These are phyloP conservation scores for Septoria linicola DNA, from an alignment of 2,329 filamentous ascomycete species.

Conservation along the genomic window DNA sequence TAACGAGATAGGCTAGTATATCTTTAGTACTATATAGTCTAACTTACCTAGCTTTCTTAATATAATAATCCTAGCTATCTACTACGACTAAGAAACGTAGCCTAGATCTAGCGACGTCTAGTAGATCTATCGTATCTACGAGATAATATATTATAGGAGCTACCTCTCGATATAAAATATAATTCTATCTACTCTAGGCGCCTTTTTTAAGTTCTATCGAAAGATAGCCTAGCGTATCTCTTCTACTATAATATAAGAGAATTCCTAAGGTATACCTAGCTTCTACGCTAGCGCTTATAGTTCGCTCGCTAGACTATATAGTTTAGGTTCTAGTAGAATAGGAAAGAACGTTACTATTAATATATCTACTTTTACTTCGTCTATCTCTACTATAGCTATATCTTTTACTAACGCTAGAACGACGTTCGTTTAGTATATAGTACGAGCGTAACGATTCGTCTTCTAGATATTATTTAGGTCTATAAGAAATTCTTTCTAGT, in stretches of 20 bases:
- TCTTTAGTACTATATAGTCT: slow-evolving; percentile 32
- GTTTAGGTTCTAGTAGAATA: not conserved
- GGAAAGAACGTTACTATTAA: not conserved
- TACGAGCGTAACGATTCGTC: not conserved
- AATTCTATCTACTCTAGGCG: not conserved
- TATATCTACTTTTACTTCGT: not conserved
- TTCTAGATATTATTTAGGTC: slow-evolving; percentile 1
- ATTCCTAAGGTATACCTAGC: not conserved
- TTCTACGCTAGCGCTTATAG: not conserved
- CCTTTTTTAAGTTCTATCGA: not conserved
- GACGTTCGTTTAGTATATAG: not conserved
- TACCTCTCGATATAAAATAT: not conserved
- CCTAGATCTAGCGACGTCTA: slow-evolving; percentile 1
- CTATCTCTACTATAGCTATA: not conserved
- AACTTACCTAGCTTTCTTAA: slow-evolving; percentile 25
- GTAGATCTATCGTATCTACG: not conserved
- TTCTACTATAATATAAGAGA: not conserved
- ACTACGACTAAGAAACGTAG: not conserved
- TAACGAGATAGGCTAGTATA: slow-evolving; percentile 33
- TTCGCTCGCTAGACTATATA: not conserved
- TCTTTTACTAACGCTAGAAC: not conserved
- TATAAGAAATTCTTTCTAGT: not conserved
- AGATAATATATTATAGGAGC: not conserved
- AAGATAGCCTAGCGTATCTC: slow-evolving; percentile 2
- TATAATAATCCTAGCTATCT: not conserved